Evolutionary conservation across 441 rosid species (phyloP), one percentile per base, ranked within the genome.

Genomic region (Pelargonium cotyledonis): DNA sequence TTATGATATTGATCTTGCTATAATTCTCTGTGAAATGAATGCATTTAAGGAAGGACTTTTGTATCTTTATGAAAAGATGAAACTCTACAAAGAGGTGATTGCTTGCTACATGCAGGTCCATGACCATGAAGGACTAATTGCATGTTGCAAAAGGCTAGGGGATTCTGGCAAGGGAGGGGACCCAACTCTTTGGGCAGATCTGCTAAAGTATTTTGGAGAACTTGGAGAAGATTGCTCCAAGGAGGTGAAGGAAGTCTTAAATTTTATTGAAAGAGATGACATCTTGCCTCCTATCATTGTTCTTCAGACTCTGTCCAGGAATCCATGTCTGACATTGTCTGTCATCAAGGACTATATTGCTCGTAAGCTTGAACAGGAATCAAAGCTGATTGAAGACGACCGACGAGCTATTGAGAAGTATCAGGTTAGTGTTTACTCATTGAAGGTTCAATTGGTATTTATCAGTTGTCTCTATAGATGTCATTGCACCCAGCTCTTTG

Each of bases 21-120:
- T 95, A 76, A 95, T 95, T 80, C 89, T 91, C 3, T 91, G 97
- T 72, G 97, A 95, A 83, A 89, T 90, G 96, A 91, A 90, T 84
- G 84, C 81, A 10, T 91, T 91, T 78, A 89, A 77, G 66, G 90
- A 95, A 65, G 97, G 97, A 70, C 87, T 90, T 70, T 77, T 95
- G 82, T 88, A 84, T 84, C 84, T 95, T 29, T 95, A 95, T 72
- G 97, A 91, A 81, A 91, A 95, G 84, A 87, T 91, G 97, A 95
- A 89, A 78, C 94, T 91, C 60, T 91, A 82, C 79, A 95, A 88
- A 78, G 97, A 95, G 84, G 96, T 95, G 55, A 86, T 95, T 77
- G 90, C 97, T 70, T 95, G 99, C 90, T 88, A 95, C 80, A 87
- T 89, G 96, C 96, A 95, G 79, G 88, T 84, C 72, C 97, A 91